Evolutionary conservation across 2,329 filamentous ascomycete species (phyloP), one percentile per base, ranked within the genome.

Genomic region (Colletotrichum brevisporum): DNA sequence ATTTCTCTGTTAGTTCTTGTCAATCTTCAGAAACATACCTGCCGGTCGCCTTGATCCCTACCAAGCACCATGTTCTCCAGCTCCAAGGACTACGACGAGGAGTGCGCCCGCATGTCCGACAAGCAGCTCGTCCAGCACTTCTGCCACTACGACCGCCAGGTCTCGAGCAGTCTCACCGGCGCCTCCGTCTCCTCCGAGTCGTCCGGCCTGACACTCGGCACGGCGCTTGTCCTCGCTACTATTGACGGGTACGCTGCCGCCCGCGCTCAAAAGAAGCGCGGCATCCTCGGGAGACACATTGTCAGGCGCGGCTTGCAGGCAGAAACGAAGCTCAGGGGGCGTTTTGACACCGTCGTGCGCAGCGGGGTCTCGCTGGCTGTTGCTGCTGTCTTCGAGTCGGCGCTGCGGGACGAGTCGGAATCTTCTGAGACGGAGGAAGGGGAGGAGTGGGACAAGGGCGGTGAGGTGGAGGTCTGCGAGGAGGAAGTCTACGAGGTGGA

Each of bases 301-400:
- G 41, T 13, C 41, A 43, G 41, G 13, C 41, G 41, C 41, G 41
- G 41, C 15, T 12, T 43, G 41, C 41, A 43, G 13, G 13, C 6
- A 1, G 41, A 43, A 2, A 1, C 41, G 41, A 15, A n/a, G 13
- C 41, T 43, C 41, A 43, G 41, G 41, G 31, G 41, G 5, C 41
- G 15, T 4, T 43, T 15, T 12, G 41, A 43, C 6, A 4, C 41
- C 9, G 31, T 13, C 13, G 16, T 43, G 41, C 13, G 13, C 41
- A 6, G 6, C 41, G 41, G 41, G 13, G 41, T n/a, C 41, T 10
- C 41, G 41, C 15, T 43, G 13, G 41, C 65, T 53, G 8, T 83
- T 82, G 0, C 89, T 88, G 1, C 21, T 12, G 31, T 36, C 31
- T 9, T 36, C 31, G 31, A 36, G 31, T 8, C 31, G 31, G 31